A percentile compares a stretch with the other conserved stretches of the same genome.
Evolutionary conservation across 352 stramenopile species (phyloP).

Genomic region (Pythium rishiriense): DNA sequence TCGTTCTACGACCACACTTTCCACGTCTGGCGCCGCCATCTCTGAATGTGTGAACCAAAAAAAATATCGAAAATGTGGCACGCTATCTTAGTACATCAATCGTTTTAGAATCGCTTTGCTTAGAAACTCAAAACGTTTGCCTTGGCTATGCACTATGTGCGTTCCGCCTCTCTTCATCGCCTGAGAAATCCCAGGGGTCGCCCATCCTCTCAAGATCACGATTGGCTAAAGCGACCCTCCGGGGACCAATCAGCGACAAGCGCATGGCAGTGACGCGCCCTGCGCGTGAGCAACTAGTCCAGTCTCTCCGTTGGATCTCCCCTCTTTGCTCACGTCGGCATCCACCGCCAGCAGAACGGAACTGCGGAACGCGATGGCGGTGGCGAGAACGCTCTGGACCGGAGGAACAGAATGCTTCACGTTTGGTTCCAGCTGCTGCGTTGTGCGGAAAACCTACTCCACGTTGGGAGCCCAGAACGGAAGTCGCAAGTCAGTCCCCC

Average conservation of each 20-base stretch:
- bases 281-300: background rate
- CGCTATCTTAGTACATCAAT: conserved; percentile 18
- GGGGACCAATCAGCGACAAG: conserved; percentile 13
- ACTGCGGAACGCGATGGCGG: too few species aligned
- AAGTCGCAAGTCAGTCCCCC: background rate
- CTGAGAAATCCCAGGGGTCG: conserved; percentile 16
- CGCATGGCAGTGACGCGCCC: conserved; percentile 12
- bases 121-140: background rate
- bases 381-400: too few species aligned
- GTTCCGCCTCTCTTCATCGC: conserved; percentile 2
- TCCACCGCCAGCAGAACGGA: too few species aligned
- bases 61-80: too few species aligned
- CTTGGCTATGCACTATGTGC: background rate
- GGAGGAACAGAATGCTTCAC: too few species aligned
- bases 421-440: too few species aligned
- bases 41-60: too few species aligned
- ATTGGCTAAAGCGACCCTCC: conserved; percentile 10
- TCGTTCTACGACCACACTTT: conserved; percentile 86
- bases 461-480: background rate
- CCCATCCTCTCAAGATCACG: background rate
- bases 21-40: conserved; percentile 56
- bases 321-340: background rate
- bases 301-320: background rate
- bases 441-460: background rate
- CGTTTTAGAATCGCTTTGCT: conserved; percentile 5